phyloP scores from a whole-genome alignment of 2,329 filamentous ascomycete genomes.

The Thermoascus crustaceus region DNA sequence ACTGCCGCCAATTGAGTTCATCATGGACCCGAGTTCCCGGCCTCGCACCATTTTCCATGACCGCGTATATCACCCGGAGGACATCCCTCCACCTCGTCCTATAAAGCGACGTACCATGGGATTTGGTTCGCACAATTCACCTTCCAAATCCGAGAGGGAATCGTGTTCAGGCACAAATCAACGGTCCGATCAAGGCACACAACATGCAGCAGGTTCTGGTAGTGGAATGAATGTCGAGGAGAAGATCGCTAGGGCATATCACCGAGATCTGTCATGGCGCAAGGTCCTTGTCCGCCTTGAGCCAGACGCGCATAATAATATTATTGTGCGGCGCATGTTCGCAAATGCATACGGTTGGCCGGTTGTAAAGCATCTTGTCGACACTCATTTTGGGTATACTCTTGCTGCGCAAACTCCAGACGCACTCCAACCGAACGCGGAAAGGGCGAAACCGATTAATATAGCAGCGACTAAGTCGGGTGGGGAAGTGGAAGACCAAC shows the following conservation, averaged over 20 bases:
- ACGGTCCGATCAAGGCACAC: constrained; percentile 7
- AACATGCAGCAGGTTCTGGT: constrained; percentile 11
- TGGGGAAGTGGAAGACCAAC: constrained; percentile 49
- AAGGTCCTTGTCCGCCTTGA: constrained; percentile 94
- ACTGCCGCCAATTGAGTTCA: constrained; percentile 69
- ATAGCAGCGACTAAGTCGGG: constrained; percentile 55
- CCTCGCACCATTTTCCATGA: constrained; percentile 94
- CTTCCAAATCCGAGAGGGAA: constrained; percentile 8
- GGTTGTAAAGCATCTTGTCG: constrained; percentile 86
- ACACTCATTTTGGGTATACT: constrained; percentile 83
- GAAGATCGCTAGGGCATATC: constrained; percentile 94
- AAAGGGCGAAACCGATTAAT: constrained; percentile 57
- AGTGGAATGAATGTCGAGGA: constrained; percentile 80
- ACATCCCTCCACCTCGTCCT: constrained; percentile 73
- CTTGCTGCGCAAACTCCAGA: constrained; percentile 58
- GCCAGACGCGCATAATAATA: constrained; percentile 97
- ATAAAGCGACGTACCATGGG: constrained; percentile 35
- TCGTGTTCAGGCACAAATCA: constrained; percentile 8
- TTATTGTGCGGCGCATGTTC: constrained; percentile 92
- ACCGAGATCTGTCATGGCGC: constrained; percentile 84
- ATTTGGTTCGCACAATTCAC: constrained; percentile 16
- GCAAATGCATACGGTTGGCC: constrained; percentile 97
- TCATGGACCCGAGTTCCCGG: constrained; percentile 73
- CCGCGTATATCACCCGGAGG: constrained; percentile 83
- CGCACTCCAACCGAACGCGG: constrained; percentile 56